Evolutionary conservation across 2,329 filamentous ascomycete genomes (phyloP), one percentile per base, ranked within the genome.

Genomic region (Boeremia exigua): DNA sequence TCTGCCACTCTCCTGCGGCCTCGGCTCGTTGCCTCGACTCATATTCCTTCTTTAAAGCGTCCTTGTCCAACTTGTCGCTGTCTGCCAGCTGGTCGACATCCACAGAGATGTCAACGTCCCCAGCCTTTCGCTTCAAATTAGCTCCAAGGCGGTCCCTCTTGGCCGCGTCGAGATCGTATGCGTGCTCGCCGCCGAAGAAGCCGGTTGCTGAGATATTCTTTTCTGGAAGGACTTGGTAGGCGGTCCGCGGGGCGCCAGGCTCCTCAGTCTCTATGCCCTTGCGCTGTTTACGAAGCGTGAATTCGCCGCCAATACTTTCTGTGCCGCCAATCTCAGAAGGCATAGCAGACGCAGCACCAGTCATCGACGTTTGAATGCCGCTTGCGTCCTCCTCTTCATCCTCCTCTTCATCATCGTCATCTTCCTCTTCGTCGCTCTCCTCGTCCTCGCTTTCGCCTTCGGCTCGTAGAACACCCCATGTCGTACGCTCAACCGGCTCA

Each of bases 121-220:
- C 95, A 4, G 90, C 93, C 84, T 97, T 96, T 33, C 80, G 71
- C 86, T 98, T 99, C 69, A 92, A 86, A 68, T 91, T 81, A 82
- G 52, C 91, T 10, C 93, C 95, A 4, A 99, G 84, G 2, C 96
- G 84, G 60, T 72, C 74, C 52, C 66, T 66, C 50, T 62, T 75
- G 29, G 80, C 81, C 61, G 80, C 86, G 59, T 83, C 88, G 59
- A 99, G 84, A 77, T 99, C 93, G 77, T 99, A 99, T 14, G 90
- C 90, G 70, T 92, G 89, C 73, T 98, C 94, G 67, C 91, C 93
- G 65, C 95, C 95, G 73, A 99, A 98, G 85, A 99, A 98, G 40
- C 95, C 95, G 66, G 93, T 89, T 5, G 91, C 87, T 47, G 89
- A 87, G 19, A 93, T 88, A 71, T 94, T 88, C 54, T 90, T 90